Evolutionary conservation across 176 grass and related monocot genomes (phyloP).

Genomic region (Aegilops sharonensis): DNA sequence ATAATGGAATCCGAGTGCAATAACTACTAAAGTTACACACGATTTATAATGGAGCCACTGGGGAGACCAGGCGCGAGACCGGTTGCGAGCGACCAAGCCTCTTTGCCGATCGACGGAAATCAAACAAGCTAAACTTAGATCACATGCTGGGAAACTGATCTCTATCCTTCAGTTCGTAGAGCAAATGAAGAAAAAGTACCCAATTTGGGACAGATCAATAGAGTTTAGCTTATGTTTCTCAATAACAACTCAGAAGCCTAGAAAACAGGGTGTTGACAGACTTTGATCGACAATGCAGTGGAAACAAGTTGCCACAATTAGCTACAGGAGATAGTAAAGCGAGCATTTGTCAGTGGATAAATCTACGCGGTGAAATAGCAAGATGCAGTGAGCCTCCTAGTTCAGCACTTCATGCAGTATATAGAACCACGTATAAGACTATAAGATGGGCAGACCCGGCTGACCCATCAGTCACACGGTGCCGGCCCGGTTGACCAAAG

Average conservation of each 20-base stretch:
- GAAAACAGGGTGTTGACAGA: background rate
- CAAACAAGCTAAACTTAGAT: background rate
- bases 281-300: background rate
- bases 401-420: background rate
- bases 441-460: too few relatives aligned
- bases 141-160: background rate
- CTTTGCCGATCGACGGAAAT: background rate
- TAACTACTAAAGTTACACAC: too few relatives aligned
- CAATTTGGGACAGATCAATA: background rate
- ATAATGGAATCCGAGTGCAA: too few relatives aligned
- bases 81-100: slow-evolving; percentile 4
- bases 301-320: background rate
- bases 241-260: background rate
- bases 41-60: slow-evolving; percentile 2
- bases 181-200: background rate
- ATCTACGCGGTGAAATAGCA: background rate
- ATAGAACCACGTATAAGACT: background rate
- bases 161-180: slow-evolving; percentile 13
- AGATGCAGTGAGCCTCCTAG: background rate
- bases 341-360: background rate
- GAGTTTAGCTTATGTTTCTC: background rate
- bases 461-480: too few relatives aligned
- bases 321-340: background rate
- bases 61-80: slow-evolving; percentile 10
- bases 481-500: too few relatives aligned